Evolutionary conservation across 2,329 filamentous ascomycete species (phyloP), one percentile per base, ranked within the genome.

Genomic region (Aspergillus hiratsukae): DNA sequence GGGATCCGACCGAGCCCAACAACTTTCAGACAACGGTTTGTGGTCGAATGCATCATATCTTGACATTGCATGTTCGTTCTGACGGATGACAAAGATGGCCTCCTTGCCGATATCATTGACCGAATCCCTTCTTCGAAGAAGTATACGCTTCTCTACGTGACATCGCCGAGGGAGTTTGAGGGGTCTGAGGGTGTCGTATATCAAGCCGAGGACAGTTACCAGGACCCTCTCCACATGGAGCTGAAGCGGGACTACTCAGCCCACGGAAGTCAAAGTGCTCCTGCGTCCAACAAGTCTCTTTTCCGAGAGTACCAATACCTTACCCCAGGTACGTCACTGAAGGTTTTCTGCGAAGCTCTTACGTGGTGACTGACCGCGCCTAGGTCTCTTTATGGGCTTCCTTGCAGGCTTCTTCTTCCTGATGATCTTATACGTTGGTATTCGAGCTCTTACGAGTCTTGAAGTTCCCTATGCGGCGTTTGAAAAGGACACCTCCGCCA

Each of bases 231-330:
- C 51, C 88, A 89, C 66, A 83, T 86, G 71, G 89, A 93, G 60
- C 75, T 94, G 61, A 94, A 90, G 82, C 84, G 91, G 63, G 81
- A 85, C 63, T 73, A 81, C 55, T 69, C 65, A 51, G 61, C 69
- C 5, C 61, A 69, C 45, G 52, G 55, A 10, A 61, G 61, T 29
- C 56, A 72, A 54, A 74, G 75, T 19, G 68, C 70, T 17, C 79
- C 82, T 57, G 67, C 57, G 23, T 62, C 64, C 28, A 72, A 71
- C 41, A 68, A 68, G 37, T 75, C 78, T 27, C 61, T 80, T 46
- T 97, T 99, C 67, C 89, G 95, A 75, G 91, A 89, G 73, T 99
- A 99, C 74, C 89, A 96, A 72, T 97, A 92, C 78, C 88, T 99
- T 64, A 93, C 88, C 10, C 90, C 91, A 67, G 90, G 90, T 93